These are phyloP conservation scores for Grigorovia humatica DNA, from an alignment of 805 yeast species.

Conservation along the genomic window DNA sequence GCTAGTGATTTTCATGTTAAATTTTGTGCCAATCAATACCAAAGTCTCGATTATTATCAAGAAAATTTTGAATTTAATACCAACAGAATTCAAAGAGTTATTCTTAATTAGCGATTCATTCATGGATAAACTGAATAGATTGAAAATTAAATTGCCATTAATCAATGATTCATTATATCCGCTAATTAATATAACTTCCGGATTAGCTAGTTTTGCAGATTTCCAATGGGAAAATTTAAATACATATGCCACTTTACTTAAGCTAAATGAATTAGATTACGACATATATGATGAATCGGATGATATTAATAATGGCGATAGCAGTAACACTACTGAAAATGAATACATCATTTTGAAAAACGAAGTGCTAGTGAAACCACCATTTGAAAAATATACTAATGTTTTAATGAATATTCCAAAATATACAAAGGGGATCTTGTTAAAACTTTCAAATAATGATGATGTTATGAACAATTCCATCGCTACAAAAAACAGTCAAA, in stretches of 20 bases:
- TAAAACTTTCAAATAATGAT: slow-evolving; percentile 18
- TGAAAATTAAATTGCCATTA: slow-evolving; percentile 68
- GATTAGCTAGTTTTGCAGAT: slow-evolving; percentile 58
- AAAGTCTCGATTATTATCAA: slow-evolving; percentile 26
- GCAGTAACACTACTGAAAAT: neutral
- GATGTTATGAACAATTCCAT: neutral
- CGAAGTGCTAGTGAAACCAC: slow-evolving; percentile 43
- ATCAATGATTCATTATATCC: slow-evolving; percentile 42
- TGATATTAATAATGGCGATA: neutral
- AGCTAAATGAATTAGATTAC: slow-evolving; percentile 33
- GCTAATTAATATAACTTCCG: slow-evolving; percentile 47
- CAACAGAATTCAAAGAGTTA: slow-evolving; percentile 31
- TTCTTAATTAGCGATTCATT: slow-evolving; percentile 29
- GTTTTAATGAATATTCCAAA: slow-evolving; percentile 37
- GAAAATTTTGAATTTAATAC: slow-evolving; percentile 23
- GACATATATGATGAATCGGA: slow-evolving; percentile 31
- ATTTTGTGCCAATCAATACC: slow-evolving; percentile 39
- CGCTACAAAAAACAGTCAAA: neutral
- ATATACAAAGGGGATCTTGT: slow-evolving; percentile 61
- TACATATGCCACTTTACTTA: slow-evolving; percentile 48
- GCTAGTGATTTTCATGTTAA: slow-evolving; percentile 27
- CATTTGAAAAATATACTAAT: slow-evolving; percentile 39
- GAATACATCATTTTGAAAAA: slow-evolving; percentile 43
- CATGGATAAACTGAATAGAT: slow-evolving; percentile 30
- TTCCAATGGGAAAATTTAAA: slow-evolving; percentile 47